Percentiles rank a stretch among this genome's conserved stretches.
Evolutionary conservation across 225 moss, liverwort and hornwort genomes (phyloP).

Genomic region (Polytrichum formosum): DNA sequence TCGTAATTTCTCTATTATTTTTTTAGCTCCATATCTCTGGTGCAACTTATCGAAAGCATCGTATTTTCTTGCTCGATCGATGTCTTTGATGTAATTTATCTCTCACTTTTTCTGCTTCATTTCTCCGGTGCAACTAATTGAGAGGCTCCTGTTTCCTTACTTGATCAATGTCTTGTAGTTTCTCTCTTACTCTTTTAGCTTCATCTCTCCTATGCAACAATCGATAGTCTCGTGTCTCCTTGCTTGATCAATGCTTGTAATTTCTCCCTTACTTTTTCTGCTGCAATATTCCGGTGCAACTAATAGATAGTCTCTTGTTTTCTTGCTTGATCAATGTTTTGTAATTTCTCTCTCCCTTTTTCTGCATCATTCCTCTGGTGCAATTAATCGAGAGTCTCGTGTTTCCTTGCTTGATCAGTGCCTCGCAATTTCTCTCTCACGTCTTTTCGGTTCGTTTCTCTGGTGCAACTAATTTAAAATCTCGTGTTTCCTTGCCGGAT

Average conservation of each 20-base stretch:
- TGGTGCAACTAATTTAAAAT: neutral
- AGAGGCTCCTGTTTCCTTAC: too few relatives aligned
- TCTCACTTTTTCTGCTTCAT: neutral
- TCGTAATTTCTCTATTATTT: neutral
- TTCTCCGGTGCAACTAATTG: too few relatives aligned
- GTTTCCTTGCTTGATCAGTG: neutral
- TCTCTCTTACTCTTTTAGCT: neutral
- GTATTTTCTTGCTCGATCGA: neutral
- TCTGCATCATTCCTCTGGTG: neutral
- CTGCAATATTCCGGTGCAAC: neutral
- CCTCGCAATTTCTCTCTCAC: neutral
- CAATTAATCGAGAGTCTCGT: too few relatives aligned
- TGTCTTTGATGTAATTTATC: neutral
- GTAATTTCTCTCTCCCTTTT: neutral
- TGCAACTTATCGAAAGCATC: too few relatives aligned
- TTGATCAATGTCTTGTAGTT: neutral
- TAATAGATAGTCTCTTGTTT: neutral
- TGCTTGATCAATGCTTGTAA: neutral
- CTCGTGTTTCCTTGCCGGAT: neutral
- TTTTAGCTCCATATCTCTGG: neutral
- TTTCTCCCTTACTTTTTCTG: neutral
- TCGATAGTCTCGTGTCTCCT: too few relatives aligned
- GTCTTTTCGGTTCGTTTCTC: neutral
- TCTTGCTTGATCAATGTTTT: neutral
- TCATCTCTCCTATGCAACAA: neutral